Evolutionary conservation across 805 yeast species (phyloP), one percentile per base, ranked within the genome.

Genomic region (Starmerella khaoyaiensis): DNA sequence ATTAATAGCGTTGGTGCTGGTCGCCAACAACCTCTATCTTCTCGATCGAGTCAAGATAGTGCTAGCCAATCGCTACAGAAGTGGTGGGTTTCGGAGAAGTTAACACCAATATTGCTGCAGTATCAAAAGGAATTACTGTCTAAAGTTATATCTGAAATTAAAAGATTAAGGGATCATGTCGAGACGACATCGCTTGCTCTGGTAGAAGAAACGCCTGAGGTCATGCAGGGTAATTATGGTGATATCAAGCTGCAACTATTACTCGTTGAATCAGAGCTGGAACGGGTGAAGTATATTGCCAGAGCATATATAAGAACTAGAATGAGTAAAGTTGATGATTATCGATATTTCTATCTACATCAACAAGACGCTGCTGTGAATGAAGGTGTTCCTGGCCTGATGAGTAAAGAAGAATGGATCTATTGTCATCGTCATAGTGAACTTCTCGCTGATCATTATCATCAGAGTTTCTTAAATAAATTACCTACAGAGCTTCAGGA

Each of bases 191-290:
- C 93, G 7, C 75, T 82, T 52, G 86, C 79, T 38, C 62, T 79
- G 26, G 80, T 79, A 36, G 72, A 48, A n/a, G 46, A 39, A 21
- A 35, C 23, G n/a, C 35, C 32, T 23, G 19, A 28, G 10, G 20
- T 9, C 30, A 19, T 19, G 7, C n/a, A 23, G 12, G 26, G 26
- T 11, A n/a, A n/a, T 23, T n/a, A 11, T 23, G 37, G 40, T 15
- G 81, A 77, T 44, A 74, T 76, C 57, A 86, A 86, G 52, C 59
- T 87, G 40, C 77, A 80, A 40, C 63, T 86, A 31, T 72, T 90
- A 62, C 71, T 93, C 18, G 76, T 87, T 48, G 98, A 90, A 53
- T 78, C 93, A 11, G 97, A 90, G 49, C 67, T 90, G 18, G 97
- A 90, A 50, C 63, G 98, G 39, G 71, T 83, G 21, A 82, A 77